Conservation (phyloP, 2,329 filamentous ascomycete genomes). For the Sphaerulina vaccinii region DNA sequence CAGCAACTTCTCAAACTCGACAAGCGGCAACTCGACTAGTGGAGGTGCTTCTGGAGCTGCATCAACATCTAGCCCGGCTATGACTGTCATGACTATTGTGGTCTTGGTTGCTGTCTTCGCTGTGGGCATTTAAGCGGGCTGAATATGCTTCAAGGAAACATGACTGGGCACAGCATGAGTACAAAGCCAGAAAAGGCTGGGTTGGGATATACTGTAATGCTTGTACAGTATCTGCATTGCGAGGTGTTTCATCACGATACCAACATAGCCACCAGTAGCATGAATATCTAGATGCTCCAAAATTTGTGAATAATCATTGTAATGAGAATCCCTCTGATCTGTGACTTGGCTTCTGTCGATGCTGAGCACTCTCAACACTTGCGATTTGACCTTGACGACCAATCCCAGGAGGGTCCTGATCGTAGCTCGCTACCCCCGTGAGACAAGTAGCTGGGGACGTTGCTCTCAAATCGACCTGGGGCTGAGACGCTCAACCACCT, state of each 20-base stretch:
- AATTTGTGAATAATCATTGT: no score
- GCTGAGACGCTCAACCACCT: no score
- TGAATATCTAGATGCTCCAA: no score
- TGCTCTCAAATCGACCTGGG: no score
- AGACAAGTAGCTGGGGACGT: no score
- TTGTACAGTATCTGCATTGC: background rate
- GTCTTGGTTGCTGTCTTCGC: slow-evolving; percentile 2
- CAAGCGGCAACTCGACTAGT: slow-evolving; percentile 17
- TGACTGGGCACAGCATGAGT: background rate
- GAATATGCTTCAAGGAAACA: background rate
- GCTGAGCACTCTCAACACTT: no score
- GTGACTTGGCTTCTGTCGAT: no score
- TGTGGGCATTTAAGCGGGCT: slow-evolving; percentile 5
- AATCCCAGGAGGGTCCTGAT: no score
- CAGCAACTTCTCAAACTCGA: slow-evolving; percentile 15
- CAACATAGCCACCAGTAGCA: background rate
- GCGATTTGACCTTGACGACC: no score
- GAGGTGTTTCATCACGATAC: background rate
- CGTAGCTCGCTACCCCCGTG: no score
- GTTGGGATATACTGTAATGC: background rate
- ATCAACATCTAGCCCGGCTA: slow-evolving; percentile 30
- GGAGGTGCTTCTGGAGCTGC: slow-evolving; percentile 27
- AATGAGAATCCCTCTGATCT: no score
- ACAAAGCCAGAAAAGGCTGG: background rate
- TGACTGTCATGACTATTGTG: slow-evolving; percentile 15